phyloP scores from a whole-genome alignment of 78 protist species.

The Dictyostelium purpureum region DNA sequence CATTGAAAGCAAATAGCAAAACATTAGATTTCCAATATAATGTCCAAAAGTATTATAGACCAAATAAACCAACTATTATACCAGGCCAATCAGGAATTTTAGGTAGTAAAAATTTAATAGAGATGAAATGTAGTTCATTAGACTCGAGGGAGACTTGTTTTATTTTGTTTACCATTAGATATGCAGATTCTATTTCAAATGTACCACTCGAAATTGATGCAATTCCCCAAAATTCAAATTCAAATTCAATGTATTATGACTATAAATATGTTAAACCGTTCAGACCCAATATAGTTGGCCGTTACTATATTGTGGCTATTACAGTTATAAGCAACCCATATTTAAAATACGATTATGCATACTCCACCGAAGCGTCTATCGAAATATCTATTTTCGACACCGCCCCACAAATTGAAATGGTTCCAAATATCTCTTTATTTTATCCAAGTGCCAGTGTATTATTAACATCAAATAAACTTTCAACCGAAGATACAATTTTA shows the following conservation, averaged over 20 bases:
- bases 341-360: not conserved
- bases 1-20: not conserved
- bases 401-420: not conserved
- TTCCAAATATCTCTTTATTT: not conserved
- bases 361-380: not conserved
- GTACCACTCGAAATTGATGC: not conserved
- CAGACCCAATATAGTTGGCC: not conserved
- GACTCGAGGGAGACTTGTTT: constrained; percentile 1
- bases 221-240: not conserved
- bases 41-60: not conserved
- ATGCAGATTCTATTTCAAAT: not conserved
- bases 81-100: not conserved
- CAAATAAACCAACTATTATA: not conserved
- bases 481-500: not conserved
- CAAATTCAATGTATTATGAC: not conserved
- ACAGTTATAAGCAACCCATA: too few species aligned
- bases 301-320: not conserved
- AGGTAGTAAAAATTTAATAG: not conserved
- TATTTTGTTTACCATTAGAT: not conserved
- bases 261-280: not conserved
- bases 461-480: not conserved
- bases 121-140: not conserved
- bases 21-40: not conserved
- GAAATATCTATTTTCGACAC: not conserved
- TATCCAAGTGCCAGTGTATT: not conserved